Percentiles rank a stretch among this genome's conserved stretches.
These are phyloP conservation scores for Rutstroemia sydowiana DNA, from an alignment of 2,329 filamentous ascomycete species.

Conservation along the genomic window DNA sequence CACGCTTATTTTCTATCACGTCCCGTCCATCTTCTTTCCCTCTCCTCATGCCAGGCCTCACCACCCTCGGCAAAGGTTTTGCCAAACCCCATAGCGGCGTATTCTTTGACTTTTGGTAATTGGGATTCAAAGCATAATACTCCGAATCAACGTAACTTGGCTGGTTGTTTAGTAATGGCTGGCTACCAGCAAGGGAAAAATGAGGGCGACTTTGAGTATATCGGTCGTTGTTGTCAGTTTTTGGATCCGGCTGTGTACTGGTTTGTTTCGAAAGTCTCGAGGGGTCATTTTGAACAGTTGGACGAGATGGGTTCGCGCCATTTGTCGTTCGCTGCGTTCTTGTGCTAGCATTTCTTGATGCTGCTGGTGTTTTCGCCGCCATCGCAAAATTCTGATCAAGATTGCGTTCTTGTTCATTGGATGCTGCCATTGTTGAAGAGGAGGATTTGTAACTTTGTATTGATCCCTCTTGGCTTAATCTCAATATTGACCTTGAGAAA, in stretches of 20 bases:
- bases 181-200: slow-evolving; percentile 3
- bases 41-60: slow-evolving; percentile 14
- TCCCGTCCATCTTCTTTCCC: not conserved
- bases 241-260: not conserved
- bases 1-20: slow-evolving; percentile 10
- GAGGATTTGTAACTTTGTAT: not conserved
- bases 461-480: not conserved
- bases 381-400: not conserved
- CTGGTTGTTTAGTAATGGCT: not conserved
- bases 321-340: not conserved
- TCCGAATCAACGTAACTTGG: slow-evolving; percentile 12
- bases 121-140: slow-evolving; percentile 16
- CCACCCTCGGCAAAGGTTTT: slow-evolving; percentile 16
- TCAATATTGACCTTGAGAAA: not conserved
- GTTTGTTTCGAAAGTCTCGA: not conserved
- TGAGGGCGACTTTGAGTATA: not conserved
- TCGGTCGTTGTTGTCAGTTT: not conserved
- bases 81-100: slow-evolving; percentile 17
- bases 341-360: not conserved
- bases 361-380: not conserved
- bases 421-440: not conserved
- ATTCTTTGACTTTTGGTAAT: slow-evolving; percentile 12
- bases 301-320: not conserved
- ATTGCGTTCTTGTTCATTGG: not conserved
- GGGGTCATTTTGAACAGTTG: not conserved